Conservation (phyloP, 1,284 basidiomycete species). For the Volvariella volvacea region DNA sequence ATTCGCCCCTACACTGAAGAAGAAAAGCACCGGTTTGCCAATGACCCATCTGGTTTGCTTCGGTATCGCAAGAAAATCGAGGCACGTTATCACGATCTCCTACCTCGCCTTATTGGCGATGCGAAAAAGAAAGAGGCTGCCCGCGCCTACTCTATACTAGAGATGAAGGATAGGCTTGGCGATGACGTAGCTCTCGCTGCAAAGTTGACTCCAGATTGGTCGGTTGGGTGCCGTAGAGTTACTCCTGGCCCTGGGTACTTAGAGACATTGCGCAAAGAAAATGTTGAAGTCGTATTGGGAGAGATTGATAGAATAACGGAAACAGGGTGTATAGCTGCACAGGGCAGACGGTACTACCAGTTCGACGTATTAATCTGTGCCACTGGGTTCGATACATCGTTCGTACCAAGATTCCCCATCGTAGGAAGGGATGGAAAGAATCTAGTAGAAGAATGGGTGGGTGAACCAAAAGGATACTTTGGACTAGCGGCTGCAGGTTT, state of each 20-base stretch:
- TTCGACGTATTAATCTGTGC: slow-evolving; percentile 27
- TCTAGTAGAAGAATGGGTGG: slow-evolving; percentile 21
- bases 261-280: slow-evolving; percentile 20
- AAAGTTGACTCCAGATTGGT: slow-evolving; percentile 20
- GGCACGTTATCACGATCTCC: slow-evolving; percentile 13
- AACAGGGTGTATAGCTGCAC: slow-evolving; percentile 16
- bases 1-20: slow-evolving; percentile 20
- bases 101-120: slow-evolving; percentile 17
- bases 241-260: slow-evolving; percentile 25
- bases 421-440: slow-evolving; percentile 16
- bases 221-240: slow-evolving; percentile 22
- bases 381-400: slow-evolving; percentile 27
- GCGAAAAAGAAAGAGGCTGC: slow-evolving; percentile 16
- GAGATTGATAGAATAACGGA: slow-evolving; percentile 20
- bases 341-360: slow-evolving; percentile 20
- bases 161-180: slow-evolving; percentile 20
- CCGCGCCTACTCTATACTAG: slow-evolving; percentile 7
- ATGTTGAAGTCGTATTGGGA: slow-evolving; percentile 23
- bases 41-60: slow-evolving; percentile 17
- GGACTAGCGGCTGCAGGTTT: slow-evolving; percentile 21
- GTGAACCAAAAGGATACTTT: slow-evolving; percentile 22
- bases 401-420: slow-evolving; percentile 23
- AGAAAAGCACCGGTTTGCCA: slow-evolving; percentile 16
- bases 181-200: slow-evolving; percentile 10
- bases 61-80: slow-evolving; percentile 21